Evolutionary conservation across 495 filamentous ascomycete species (phyloP).

Genomic region (Neurospora discreta): DNA sequence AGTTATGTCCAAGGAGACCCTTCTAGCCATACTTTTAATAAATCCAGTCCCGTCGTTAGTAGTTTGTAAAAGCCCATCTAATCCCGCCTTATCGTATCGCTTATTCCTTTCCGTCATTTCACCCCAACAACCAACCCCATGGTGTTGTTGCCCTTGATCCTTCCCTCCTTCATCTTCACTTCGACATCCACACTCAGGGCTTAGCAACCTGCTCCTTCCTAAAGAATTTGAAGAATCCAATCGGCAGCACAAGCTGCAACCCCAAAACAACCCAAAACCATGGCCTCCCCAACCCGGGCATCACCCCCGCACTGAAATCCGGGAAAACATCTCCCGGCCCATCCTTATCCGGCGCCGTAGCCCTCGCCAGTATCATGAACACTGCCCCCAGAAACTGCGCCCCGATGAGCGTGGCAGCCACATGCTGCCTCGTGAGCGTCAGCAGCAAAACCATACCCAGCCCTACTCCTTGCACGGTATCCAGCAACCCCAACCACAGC

Average conservation of each 20-base stretch:
- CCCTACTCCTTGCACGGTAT: constrained; percentile 47
- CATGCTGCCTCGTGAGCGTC: constrained; percentile 48
- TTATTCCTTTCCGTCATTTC: too few relatives aligned
- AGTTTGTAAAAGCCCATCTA: too few relatives aligned
- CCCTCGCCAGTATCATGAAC: constrained; percentile 44
- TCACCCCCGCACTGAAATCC: constrained; percentile 30
- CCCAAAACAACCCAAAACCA: constrained; percentile 56
- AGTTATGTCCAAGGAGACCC: too few relatives aligned
- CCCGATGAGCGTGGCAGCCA: constrained; percentile 42
- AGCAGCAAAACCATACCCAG: constrained; percentile 51
- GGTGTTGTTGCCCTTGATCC: too few relatives aligned
- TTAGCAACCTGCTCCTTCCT: constrained; percentile 60
- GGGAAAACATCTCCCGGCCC: constrained; percentile 53
- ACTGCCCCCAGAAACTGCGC: constrained; percentile 45
- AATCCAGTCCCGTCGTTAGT: too few relatives aligned
- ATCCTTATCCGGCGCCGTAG: constrained; percentile 42
- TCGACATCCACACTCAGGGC: constrained; percentile 26
- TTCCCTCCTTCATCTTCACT: too few relatives aligned
- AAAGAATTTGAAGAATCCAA: constrained; percentile 56
- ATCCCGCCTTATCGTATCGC: too few relatives aligned
- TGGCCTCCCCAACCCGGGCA: constrained; percentile 37
- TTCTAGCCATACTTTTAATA: too few relatives aligned
- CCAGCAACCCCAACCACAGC: constrained; percentile 52
- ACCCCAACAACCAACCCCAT: not conserved
- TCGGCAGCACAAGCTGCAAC: constrained; percentile 48